Percentiles rank a stretch among this genome's conserved stretches.
These are phyloP conservation scores for Amanita thiersii DNA, from an alignment of 768 basidiomycete species.

Conservation along the genomic window DNA sequence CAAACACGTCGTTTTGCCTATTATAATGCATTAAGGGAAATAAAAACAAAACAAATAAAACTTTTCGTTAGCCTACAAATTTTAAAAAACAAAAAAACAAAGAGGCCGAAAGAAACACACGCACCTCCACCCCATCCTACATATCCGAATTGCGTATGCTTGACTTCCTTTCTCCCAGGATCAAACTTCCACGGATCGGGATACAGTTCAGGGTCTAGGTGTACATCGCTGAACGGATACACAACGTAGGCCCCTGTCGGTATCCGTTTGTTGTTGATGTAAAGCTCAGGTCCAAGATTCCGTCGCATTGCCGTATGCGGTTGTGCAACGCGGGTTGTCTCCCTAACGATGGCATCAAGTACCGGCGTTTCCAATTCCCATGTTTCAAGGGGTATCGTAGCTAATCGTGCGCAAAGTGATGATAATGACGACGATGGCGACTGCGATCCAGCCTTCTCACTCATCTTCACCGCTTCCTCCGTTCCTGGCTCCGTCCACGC, in stretches of 20 bases:
- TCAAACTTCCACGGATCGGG: slow-evolving; percentile 75
- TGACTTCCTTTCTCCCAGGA: slow-evolving; percentile 43
- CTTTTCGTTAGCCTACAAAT: slow-evolving; percentile 4
- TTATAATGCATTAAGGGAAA: slow-evolving; percentile 2
- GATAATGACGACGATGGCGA: slow-evolving; percentile 14
- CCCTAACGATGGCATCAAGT: slow-evolving; percentile 65
- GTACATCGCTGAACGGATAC: slow-evolving; percentile 76
- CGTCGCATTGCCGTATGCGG: slow-evolving; percentile 77
- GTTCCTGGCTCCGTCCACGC: no score
- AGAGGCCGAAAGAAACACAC: slow-evolving; percentile 18
- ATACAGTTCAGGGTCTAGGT: slow-evolving; percentile 65
- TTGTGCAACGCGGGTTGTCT: slow-evolving; percentile 73
- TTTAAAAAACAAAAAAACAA: slow-evolving; percentile 9
- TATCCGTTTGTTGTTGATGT: slow-evolving; percentile 61
- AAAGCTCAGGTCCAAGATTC: slow-evolving; percentile 64
- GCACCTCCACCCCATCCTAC: slow-evolving; percentile 78
- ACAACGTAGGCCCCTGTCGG: slow-evolving; percentile 70
- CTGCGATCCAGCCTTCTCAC: neutral
- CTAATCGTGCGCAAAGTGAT: slow-evolving; percentile 37
- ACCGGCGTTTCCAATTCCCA: slow-evolving; percentile 69
- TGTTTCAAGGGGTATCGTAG: slow-evolving; percentile 53
- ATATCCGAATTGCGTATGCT: slow-evolving; percentile 46
- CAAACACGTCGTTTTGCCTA: slow-evolving; percentile 65
- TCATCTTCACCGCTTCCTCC: no score
- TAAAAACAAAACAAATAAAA: slow-evolving; percentile 10